Evolutionary conservation across 2,329 filamentous ascomycete species (phyloP), one percentile per base, ranked within the genome.

Genomic region (Aspergillus phoenicis): DNA sequence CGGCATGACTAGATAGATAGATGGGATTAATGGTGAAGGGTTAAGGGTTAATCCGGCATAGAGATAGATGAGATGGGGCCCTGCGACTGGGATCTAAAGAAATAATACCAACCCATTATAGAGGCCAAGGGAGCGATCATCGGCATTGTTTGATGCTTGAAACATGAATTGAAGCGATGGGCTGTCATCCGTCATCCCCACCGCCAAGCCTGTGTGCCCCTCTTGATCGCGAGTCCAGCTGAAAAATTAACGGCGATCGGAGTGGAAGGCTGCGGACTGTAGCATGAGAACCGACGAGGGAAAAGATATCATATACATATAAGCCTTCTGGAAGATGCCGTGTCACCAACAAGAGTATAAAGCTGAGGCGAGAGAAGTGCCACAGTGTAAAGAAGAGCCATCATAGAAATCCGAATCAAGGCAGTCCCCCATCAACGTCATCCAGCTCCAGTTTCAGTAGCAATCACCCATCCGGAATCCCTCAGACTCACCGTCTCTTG

Each of bases 121-220:
- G 13, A 45, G 41, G 11, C 17, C 8, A 24, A 20, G 20, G 10
- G 20, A 24, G 41, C 20, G 41, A 45, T 45, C 41, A 10, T 45
- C 41, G 41, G 41, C 20, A 22, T 17, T 24, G 41, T 10, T 45
- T 11, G 17, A 8, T 24, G 41, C 11, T 45, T 20, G 41, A 22
- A 13, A 13, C 41, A 45, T 24, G 41, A 24, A n/a, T n/a, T 20
- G 20, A 20, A 20, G 8, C 8, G 8, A 30, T 56, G 11, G 53
- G 7, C 39, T 56, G 53, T 43, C 53, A 45, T 47, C 49, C 38
- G 39, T 36, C 43, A 51, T 30, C 63, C 61, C 64, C 62, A 64
- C 62, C 49, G 62, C 62, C 60, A 66, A 66, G 64, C 53, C 58
- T 49, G 55, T 30, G 30, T 26, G 55, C 55, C 59, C 55, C 59